Conservation (phyloP, 1,139 yeast species). For the Entelexis sorbosivorans region DNA sequence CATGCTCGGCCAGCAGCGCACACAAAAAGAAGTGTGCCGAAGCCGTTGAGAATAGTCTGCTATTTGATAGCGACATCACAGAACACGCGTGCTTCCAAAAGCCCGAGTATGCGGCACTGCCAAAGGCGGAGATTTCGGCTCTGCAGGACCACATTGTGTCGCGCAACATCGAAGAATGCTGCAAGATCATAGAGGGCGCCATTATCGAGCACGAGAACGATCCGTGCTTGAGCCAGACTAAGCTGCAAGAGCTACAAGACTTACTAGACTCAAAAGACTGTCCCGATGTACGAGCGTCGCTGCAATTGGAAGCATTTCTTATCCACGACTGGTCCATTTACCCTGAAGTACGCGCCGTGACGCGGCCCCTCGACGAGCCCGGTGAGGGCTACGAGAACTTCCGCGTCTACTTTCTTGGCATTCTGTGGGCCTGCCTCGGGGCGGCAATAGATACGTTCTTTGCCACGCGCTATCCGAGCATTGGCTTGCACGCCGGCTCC, state of each 20-base stretch:
- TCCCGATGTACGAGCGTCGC: constrained; percentile 5
- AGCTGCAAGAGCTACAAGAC: constrained; percentile 27
- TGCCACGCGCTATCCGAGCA: constrained; percentile 42
- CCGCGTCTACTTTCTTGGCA: constrained; percentile 42
- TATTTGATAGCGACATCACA: background rate
- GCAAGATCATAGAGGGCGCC: constrained; percentile 35
- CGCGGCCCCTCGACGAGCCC: constrained; percentile 39
- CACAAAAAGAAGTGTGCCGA: background rate
- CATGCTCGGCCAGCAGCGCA: background rate
- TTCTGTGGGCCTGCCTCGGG: constrained; percentile 48
- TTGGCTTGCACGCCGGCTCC: constrained; percentile 38
- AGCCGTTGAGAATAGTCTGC: background rate
- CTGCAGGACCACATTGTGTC: constrained; percentile 14
- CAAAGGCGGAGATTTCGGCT: constrained; percentile 13
- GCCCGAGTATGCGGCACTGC: constrained; percentile 13
- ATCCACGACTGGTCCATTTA: constrained; percentile 41
- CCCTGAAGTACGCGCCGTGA: constrained; percentile 41
- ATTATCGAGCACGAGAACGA: constrained; percentile 38
- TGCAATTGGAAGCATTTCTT: constrained; percentile 34
- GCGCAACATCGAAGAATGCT: constrained; percentile 29
- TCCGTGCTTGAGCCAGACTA: constrained; percentile 39
- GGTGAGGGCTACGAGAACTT: constrained; percentile 36
- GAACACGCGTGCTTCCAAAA: background rate
- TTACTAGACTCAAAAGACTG: constrained; percentile 24
- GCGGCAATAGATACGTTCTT: constrained; percentile 50